These are phyloP conservation scores for Sporobolomyces phaffii DNA, from an alignment of 768 basidiomycete genomes.

Conservation along the genomic window DNA sequence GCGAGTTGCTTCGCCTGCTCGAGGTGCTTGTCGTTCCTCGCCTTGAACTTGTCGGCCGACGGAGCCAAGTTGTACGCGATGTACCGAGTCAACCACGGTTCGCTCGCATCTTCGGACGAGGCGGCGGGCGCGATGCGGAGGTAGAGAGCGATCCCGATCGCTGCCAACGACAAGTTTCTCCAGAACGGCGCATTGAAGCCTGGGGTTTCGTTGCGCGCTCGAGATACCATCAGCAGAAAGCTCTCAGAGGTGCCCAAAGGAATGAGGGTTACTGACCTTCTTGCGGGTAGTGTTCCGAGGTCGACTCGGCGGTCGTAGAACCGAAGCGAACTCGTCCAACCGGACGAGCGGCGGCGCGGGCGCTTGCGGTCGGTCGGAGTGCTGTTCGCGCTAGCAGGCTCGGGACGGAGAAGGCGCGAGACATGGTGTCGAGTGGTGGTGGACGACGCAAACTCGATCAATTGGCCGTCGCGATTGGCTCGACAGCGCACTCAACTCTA, in stretches of 20 bases:
- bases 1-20: conserved; percentile 45
- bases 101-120: conserved; percentile 25
- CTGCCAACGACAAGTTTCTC: conserved; percentile 44
- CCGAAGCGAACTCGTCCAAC: not conserved
- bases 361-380: not conserved
- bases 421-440: not conserved
- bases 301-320: not conserved
- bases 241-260: too few species aligned
- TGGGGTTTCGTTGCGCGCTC: conserved; percentile 12
- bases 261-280: conserved; percentile 22
- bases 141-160: conserved; percentile 41
- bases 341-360: not conserved
- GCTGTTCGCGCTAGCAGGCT: not conserved
- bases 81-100: conserved; percentile 43
- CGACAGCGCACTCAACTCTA: too few species aligned
- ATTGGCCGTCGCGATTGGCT: too few species aligned
- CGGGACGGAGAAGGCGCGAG: not conserved
- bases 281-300: conserved; percentile 31
- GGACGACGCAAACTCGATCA: not conserved
- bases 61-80: conserved; percentile 45
- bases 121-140: conserved; percentile 43
- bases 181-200: conserved; percentile 47
- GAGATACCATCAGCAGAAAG: too few species aligned
- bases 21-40: conserved; percentile 48
- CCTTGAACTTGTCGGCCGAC: conserved; percentile 43